Base-by-base conservation (phyloP, 1,284 basidiomycete genomes). In the Heterobasidion parviporum region DNA sequence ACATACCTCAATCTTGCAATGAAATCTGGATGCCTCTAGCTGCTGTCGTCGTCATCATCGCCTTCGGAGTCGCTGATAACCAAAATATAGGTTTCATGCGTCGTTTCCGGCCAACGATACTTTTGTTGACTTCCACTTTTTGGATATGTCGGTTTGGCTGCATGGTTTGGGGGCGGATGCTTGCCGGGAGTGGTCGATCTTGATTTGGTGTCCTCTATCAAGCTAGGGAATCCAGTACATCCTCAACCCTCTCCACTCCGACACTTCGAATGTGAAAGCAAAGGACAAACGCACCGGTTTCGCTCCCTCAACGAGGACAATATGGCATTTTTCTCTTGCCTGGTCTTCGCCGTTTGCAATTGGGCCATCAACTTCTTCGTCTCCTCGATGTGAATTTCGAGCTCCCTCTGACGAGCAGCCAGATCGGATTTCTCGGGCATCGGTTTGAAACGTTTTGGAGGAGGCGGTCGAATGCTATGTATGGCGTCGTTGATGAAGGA, bases 321-420 rank as follows among this genome's bases (percentile, higher is more conserved):
- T 38, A 63, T 57, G 15, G 9, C 47, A 18, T 62, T 57, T 46
- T 53, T 65, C 46, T 60, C 65, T 52, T 43, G 32, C 56, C 58
- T 62, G 9, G 53, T 53, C 26, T 14, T 54, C 33, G 61, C 56
- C 12, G 16, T 38, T 10, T 57, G 54, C 8, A 67, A 57, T 44
- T 57, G 49, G 8, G 53, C 58, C 64, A 66, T 67, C 14, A 67
- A 56, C 12, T 47, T 49, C 54, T 62, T 64, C 36, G 60, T 62
- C 18, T 57, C 61, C 14, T 56, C 50, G 14, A 67, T 61, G 47
- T 65, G 61, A 32, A 53, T 45, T 38, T 64, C 62, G 4, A 67
- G 61, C 38, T 57, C 53, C 47, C 56, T 50, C 9, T 60, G 59
- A 49, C 58, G 56, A 15, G 58, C 57, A 16, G 57, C 59, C 34